phyloP scores from a whole-genome alignment of 805 yeast genomes.

The Wickerhamomyces silvicola region DNA sequence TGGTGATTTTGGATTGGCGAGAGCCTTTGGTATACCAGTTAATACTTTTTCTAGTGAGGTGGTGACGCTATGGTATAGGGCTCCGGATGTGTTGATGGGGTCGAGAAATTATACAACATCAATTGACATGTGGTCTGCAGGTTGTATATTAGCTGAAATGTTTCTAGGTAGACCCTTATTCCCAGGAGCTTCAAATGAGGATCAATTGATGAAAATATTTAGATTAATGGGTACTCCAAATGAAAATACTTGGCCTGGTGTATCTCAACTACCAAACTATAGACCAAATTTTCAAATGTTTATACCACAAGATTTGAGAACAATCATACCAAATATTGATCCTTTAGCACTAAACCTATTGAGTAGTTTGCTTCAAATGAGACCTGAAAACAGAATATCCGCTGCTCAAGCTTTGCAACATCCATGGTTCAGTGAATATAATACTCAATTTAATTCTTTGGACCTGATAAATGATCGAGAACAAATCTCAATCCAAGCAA shows the following conservation, averaged over 20 bases:
- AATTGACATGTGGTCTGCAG: constrained; percentile 98
- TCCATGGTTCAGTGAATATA: constrained; percentile 84
- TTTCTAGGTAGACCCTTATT: constrained; percentile 95
- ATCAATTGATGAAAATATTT: constrained; percentile 87
- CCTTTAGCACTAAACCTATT: constrained; percentile 77
- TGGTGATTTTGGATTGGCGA: constrained; percentile 95
- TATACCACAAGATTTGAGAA: constrained; percentile 81
- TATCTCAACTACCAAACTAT: constrained; percentile 82
- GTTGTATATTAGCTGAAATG: constrained; percentile 98
- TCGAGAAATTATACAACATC: constrained; percentile 94
- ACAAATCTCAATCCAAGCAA: constrained; percentile 5
- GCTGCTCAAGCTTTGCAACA: constrained; percentile 90
- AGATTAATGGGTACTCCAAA: constrained; percentile 95
- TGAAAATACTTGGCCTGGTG: constrained; percentile 97
- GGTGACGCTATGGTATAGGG: constrained; percentile 96
- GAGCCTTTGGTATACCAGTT: constrained; percentile 97
- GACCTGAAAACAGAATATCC: constrained; percentile 89
- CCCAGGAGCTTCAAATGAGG: constrained; percentile 95
- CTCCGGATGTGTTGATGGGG: constrained; percentile 94
- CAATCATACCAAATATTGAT: constrained; percentile 73
- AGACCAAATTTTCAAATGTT: constrained; percentile 78
- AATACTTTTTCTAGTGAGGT: constrained; percentile 97
- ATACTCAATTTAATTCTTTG: constrained; percentile 21
- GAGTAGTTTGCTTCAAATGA: constrained; percentile 73
- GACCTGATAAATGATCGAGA: constrained; percentile 1